Base-by-base conservation (phyloP, 345 rosid species). In the Nasturtium officinale region DNA sequence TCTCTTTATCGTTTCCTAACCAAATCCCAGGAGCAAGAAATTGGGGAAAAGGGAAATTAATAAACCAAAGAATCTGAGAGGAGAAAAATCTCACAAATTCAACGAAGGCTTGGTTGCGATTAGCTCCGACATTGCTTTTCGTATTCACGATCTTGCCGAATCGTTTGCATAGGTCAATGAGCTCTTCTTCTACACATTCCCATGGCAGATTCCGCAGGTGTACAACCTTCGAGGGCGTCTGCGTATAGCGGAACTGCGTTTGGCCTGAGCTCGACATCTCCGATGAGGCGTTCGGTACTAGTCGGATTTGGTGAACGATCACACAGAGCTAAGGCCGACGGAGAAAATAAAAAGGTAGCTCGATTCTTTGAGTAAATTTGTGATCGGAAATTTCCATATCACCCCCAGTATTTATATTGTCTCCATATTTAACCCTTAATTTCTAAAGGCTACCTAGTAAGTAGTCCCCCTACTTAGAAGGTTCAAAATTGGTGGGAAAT, bases 61-160 rank as follows among this genome's bases (percentile, higher is more conserved):
- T 4, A 51, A 57, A 28, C 2, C 13, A 66, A 65, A 35, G 1
- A 45, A 69, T 55, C 54, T 25, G 21, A 70, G 17, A 7, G 29
- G 3, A 61, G 30, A 18, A 30, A 53, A 73, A 47, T 43, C 88
- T 79, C 77, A 91, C 96, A 63, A 88, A 91, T 84, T 91, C 99
- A 30, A 95, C 97, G 60, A 95, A 95, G 48, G 97, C 97, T 83
- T 91, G 97, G 73, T 95, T 95, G 45, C 87, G 87, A 81, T 95
- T 95, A 78, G 96, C 96, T 71, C 96, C 97, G 37, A 94, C 97
- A 77, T 91, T 91, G 84, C 90, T 81, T 79, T 91, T 89, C 68
- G 97, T 94, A 76, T 94, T 94, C 61, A 94, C 88, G 85, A 91
- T 89, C 81, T 82, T 89, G 30, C 99, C 96, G 81, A 95, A 95